Evolutionary conservation across 768 basidiomycete genomes (phyloP).

Genomic region (Clitopilus passeckerianus): DNA sequence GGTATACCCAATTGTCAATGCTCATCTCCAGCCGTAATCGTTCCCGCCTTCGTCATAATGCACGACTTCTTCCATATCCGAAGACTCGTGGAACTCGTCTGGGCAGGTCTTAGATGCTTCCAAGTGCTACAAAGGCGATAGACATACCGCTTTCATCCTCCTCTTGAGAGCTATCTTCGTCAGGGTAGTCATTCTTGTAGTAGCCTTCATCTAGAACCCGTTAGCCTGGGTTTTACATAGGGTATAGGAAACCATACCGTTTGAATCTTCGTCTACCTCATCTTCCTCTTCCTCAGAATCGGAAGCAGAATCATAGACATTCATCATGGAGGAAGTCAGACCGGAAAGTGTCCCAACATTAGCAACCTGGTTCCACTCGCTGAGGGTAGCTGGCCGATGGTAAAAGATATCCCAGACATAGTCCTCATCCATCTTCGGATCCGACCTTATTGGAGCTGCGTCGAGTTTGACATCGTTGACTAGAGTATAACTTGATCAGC

Average conservation of each 20-base stretch:
- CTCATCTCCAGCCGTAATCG: constrained; percentile 12
- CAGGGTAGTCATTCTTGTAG: constrained; percentile 83
- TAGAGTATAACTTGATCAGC: constrained; percentile 7
- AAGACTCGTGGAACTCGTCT: constrained; percentile 58
- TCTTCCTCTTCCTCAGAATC: constrained; percentile 69
- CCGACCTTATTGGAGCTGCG: constrained; percentile 5
- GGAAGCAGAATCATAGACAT: constrained; percentile 55
- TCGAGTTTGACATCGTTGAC: constrained; percentile 23
- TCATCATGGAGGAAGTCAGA: constrained; percentile 51
- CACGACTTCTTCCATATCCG: constrained; percentile 40
- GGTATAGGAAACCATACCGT: constrained; percentile 41
- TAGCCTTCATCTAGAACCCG: constrained; percentile 63
- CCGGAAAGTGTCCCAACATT: constrained; percentile 65
- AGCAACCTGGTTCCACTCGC: constrained; percentile 53
- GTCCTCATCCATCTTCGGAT: constrained; percentile 32
- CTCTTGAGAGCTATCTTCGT: constrained; percentile 48
- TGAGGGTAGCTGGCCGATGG: constrained; percentile 54
- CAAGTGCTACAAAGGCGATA: not conserved
- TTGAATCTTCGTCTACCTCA: constrained; percentile 68
- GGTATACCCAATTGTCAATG: not conserved
- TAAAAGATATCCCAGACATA: constrained; percentile 88
- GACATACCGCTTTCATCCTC: constrained; percentile 33
- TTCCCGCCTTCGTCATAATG: constrained; percentile 23
- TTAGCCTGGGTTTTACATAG: not conserved
- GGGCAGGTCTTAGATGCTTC: not conserved